phyloP scores from a whole-genome alignment of 345 rosid species.

The Syzygium grande region DNA sequence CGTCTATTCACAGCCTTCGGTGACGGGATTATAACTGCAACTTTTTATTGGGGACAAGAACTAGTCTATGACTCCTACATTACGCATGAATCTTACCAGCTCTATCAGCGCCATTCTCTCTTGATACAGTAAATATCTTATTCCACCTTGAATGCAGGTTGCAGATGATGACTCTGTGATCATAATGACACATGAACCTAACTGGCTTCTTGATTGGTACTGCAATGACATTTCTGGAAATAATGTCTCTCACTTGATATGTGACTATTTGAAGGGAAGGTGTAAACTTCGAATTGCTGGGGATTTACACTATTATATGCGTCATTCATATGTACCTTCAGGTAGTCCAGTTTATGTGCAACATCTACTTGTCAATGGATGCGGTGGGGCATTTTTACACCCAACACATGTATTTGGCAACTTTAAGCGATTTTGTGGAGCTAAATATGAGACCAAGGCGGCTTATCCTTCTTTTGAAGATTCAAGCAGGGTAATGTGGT shows the following conservation, averaged over 20 bases:
- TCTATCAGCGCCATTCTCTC: background rate
- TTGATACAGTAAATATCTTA: background rate
- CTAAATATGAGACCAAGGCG: conserved; percentile 66
- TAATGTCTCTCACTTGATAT: conserved; percentile 73
- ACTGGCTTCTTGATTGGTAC: conserved; percentile 98
- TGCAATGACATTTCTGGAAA: conserved; percentile 69
- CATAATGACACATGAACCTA: conserved; percentile 91
- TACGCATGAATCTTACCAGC: background rate
- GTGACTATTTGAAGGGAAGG: conserved; percentile 78
- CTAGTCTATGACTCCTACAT: background rate
- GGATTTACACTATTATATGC: conserved; percentile 97
- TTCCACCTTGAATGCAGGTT: conserved; percentile 33
- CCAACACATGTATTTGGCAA: conserved; percentile 91
- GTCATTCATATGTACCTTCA: conserved; percentile 76
- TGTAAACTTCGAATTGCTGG: conserved; percentile 95
- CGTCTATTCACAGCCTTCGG: background rate
- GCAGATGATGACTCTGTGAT: conserved; percentile 70
- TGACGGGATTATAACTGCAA: background rate
- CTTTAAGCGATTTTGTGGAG: conserved; percentile 52
- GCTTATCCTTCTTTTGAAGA: conserved; percentile 95
- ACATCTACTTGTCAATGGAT: conserved; percentile 93
- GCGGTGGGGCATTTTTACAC: conserved; percentile 98
- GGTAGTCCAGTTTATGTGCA: conserved; percentile 68
- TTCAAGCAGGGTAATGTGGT: conserved; percentile 73
- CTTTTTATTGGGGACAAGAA: background rate